Conservation (phyloP, 2,329 filamentous ascomycete species). For the Aspergillus niger region DNA sequence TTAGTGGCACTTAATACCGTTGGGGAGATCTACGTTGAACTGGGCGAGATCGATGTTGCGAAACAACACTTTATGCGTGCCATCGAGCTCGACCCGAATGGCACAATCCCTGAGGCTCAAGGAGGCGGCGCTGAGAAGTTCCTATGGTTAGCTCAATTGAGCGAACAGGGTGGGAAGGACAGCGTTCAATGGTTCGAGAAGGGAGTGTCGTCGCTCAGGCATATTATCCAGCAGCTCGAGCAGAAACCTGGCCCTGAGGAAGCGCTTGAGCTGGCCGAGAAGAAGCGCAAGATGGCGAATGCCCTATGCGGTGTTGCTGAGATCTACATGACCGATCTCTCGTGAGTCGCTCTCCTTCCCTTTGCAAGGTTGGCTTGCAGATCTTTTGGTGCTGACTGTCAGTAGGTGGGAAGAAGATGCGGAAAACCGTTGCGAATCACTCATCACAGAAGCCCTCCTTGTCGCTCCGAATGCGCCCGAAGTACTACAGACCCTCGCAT, state of each 20-base stretch:
- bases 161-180: slow-evolving; percentile 61
- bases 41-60: slow-evolving; percentile 77
- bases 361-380: background rate
- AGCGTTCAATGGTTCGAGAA: slow-evolving; percentile 65
- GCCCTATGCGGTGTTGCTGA: slow-evolving; percentile 93
- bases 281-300: slow-evolving; percentile 79
- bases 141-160: slow-evolving; percentile 89
- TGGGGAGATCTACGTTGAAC: slow-evolving; percentile 78
- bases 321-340: slow-evolving; percentile 98
- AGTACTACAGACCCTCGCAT: slow-evolving; percentile 93
- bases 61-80: slow-evolving; percentile 72
- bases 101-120: slow-evolving; percentile 65
- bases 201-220: slow-evolving; percentile 69
- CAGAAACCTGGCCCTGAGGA: slow-evolving; percentile 46
- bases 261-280: slow-evolving; percentile 60
- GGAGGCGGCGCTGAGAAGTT: slow-evolving; percentile 93
- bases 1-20: slow-evolving; percentile 70
- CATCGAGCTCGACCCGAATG: slow-evolving; percentile 74
- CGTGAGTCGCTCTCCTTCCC: slow-evolving; percentile 52
- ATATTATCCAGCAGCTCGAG: slow-evolving; percentile 67
- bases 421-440: slow-evolving; percentile 80
- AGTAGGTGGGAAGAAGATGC: slow-evolving; percentile 78
- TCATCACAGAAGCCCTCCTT: slow-evolving; percentile 87
- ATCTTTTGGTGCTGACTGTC: slow-evolving; percentile 15
- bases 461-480: slow-evolving; percentile 80